phyloP scores from a whole-genome alignment of 805 yeast genomes.

The Lachancea sp. region DNA sequence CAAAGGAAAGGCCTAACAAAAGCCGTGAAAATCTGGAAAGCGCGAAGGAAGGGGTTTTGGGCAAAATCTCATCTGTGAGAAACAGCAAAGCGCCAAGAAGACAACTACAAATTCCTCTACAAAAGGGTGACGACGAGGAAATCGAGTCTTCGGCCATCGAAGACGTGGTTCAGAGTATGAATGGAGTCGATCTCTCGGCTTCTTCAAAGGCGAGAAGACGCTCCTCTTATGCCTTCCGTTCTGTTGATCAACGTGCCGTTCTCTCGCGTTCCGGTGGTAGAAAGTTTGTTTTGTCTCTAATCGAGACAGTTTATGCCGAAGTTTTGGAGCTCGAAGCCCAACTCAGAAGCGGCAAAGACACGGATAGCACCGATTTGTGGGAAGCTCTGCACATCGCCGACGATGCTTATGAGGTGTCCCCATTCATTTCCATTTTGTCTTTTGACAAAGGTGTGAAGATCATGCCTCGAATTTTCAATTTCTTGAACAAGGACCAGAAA shows the following conservation, averaged over 20 bases:
- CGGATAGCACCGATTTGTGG: slow-evolving; percentile 56
- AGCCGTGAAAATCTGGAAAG: slow-evolving; percentile 36
- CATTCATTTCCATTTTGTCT: slow-evolving; percentile 75
- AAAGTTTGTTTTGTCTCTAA: slow-evolving; percentile 53
- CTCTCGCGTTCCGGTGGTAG: slow-evolving; percentile 37
- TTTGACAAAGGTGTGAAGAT: slow-evolving; percentile 85
- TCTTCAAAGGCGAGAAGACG: slow-evolving; percentile 29
- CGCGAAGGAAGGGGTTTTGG: slow-evolving; percentile 78
- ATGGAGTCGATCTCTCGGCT: slow-evolving; percentile 25
- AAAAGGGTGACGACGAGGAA: slow-evolving; percentile 39
- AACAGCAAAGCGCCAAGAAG: slow-evolving; percentile 84
- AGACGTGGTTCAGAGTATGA: slow-evolving; percentile 29
- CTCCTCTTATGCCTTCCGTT: slow-evolving; percentile 30
- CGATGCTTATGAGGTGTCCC: slow-evolving; percentile 51
- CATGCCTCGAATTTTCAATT: slow-evolving; percentile 82
- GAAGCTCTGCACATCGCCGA: slow-evolving; percentile 69
- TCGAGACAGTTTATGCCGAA: slow-evolving; percentile 73
- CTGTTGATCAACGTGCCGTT: slow-evolving; percentile 31
- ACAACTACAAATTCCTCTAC: slow-evolving; percentile 55
- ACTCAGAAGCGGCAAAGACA: slow-evolving; percentile 50
- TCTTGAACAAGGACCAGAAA: slow-evolving; percentile 68
- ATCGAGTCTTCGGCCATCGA: slow-evolving; percentile 22
- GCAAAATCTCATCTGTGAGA: slow-evolving; percentile 75
- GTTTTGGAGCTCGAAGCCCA: slow-evolving; percentile 74
- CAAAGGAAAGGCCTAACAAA: slow-evolving; percentile 76